Percentiles rank a stretch among this genome's conserved stretches.
Evolutionary conservation across 805 yeast genomes (phyloP).

Genomic region (Blastobotrys parvus): DNA sequence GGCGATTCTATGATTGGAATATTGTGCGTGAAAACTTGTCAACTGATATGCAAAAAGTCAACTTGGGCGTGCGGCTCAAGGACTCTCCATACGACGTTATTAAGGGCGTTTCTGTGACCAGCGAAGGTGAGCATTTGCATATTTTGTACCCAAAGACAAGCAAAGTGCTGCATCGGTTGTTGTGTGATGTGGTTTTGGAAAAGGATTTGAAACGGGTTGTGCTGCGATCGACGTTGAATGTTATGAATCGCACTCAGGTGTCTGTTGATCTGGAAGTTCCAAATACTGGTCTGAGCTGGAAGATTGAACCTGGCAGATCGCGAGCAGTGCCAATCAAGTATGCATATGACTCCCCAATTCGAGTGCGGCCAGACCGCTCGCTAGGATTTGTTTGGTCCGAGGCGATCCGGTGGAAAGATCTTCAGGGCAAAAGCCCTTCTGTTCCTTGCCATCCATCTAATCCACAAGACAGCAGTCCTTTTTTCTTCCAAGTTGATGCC

Average conservation of each 20-base stretch:
- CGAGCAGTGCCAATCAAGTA: constrained; percentile 67
- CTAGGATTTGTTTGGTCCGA: constrained; percentile 65
- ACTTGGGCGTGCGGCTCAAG: constrained; percentile 48
- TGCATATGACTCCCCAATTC: constrained; percentile 51
- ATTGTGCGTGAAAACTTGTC: constrained; percentile 70
- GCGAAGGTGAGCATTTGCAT: constrained; percentile 77
- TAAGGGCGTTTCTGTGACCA: constrained; percentile 53
- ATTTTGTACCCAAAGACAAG: constrained; percentile 53
- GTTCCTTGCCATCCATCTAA: constrained; percentile 49
- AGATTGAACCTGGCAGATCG: constrained; percentile 46
- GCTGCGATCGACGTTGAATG: constrained; percentile 65
- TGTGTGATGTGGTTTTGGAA: constrained; percentile 60
- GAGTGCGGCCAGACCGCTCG: constrained; percentile 52
- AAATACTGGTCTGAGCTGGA: constrained; percentile 27
- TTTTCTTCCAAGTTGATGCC: constrained; percentile 69
- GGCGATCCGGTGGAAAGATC: constrained; percentile 54
- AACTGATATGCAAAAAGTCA: constrained; percentile 52
- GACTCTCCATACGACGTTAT: constrained; percentile 49
- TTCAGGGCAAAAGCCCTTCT: constrained; percentile 42
- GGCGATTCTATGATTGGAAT: constrained; percentile 97
- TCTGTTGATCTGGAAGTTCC: constrained; percentile 36
- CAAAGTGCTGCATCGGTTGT: constrained; percentile 63
- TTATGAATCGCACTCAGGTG: constrained; percentile 62
- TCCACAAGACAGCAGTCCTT: constrained; percentile 31
- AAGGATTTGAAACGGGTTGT: constrained; percentile 70